Conservation (phyloP, 2,329 filamentous ascomycete species). For the Cercospora beticola region DNA sequence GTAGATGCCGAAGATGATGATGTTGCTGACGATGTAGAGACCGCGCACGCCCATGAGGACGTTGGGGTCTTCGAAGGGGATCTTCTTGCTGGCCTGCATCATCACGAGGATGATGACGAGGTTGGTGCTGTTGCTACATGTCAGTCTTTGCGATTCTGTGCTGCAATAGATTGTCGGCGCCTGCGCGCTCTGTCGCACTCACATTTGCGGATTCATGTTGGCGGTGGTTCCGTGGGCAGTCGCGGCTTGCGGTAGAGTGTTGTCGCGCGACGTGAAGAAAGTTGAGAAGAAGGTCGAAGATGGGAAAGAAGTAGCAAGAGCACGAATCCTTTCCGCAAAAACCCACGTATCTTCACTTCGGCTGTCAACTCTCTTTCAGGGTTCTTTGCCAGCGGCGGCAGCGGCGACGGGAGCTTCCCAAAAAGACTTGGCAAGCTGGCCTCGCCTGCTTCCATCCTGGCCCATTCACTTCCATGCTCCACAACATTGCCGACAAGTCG, state of each 20-base stretch:
- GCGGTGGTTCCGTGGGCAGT: conserved; percentile 15
- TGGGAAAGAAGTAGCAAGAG: background rate
- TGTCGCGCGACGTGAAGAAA: background rate
- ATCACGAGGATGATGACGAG: conserved; percentile 92
- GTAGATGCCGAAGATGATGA: conserved; percentile 83
- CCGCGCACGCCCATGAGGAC: conserved; percentile 64
- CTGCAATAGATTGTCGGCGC: background rate
- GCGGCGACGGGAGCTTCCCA: background rate
- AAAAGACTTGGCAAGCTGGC: background rate
- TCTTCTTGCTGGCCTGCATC: conserved; percentile 97
- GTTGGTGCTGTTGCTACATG: conserved; percentile 66
- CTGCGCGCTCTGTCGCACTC: conserved; percentile 20
- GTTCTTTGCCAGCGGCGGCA: background rate
- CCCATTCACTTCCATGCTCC: conserved; percentile 1
- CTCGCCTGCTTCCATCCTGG: background rate
- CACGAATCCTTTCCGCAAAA: background rate
- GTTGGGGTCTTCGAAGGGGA: conserved; percentile 87
- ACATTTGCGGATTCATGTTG: conserved; percentile 40
- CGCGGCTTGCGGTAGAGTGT: background rate
- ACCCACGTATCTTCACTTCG: conserved; percentile 2
- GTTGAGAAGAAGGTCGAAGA: background rate
- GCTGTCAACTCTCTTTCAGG: background rate
- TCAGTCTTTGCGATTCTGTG: conserved; percentile 9
- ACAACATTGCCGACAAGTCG: background rate
- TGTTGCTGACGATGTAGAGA: conserved; percentile 68